Conservation (phyloP, 441 rosid genomes). For the Corymbia citriodora region DNA sequence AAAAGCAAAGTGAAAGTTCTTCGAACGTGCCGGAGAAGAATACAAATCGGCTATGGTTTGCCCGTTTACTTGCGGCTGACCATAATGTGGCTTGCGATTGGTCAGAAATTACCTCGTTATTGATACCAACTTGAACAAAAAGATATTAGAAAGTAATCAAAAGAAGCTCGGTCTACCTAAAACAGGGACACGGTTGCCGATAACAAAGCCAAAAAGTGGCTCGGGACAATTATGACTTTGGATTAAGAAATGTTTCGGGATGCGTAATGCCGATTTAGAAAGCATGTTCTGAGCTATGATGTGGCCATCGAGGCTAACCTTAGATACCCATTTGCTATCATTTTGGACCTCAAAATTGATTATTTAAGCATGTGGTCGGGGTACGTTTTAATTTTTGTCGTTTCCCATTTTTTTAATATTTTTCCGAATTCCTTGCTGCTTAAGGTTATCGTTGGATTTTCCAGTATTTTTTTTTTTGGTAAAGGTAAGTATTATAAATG, state of each 20-base stretch:
- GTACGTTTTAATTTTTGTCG: no score
- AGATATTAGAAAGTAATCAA: not conserved
- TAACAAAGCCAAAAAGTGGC: not conserved
- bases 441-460: not conserved
- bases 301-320: no score
- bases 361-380: not conserved
- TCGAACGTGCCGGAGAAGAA: not conserved
- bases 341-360: not conserved
- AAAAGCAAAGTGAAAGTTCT: not conserved
- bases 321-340: not conserved
- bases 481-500: no score
- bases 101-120: not conserved
- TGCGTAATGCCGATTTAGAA: not conserved
- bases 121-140: not conserved
- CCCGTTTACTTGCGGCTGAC: not conserved
- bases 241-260: not conserved
- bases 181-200: not conserved
- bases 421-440: not conserved
- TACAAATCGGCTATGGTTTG: no score
- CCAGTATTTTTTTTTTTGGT: not conserved
- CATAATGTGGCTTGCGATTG: not conserved
- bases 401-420: rapidly evolving
- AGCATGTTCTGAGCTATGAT: not conserved
- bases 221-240: not conserved
- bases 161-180: not conserved